Evolutionary conservation across 225 moss, liverwort and hornwort genomes (phyloP).

Genomic region (Takakia lepidozioides): DNA sequence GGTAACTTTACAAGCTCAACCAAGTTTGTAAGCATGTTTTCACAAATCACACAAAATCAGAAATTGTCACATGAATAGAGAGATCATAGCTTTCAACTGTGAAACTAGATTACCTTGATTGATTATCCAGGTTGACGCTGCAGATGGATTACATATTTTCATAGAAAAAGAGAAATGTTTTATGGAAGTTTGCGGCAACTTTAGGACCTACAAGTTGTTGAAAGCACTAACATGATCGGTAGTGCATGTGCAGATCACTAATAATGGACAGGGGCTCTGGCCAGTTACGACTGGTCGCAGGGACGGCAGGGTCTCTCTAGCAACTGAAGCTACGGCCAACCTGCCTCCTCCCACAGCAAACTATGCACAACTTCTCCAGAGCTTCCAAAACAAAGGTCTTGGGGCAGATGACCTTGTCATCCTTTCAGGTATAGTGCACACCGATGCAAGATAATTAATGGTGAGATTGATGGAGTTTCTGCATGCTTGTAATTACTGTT

Average conservation of each 20-base stretch:
- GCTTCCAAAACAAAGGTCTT: constrained; percentile 8
- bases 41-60: neutral
- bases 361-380: neutral
- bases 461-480: neutral
- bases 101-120: neutral
- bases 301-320: constrained; percentile 16
- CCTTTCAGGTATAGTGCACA: constrained; percentile 45
- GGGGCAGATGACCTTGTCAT: constrained; percentile 8
- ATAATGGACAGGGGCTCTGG: no score
- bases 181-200: no score
- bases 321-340: constrained; percentile 4
- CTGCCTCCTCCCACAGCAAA: constrained; percentile 7
- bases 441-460: no score
- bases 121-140: constrained; percentile 6
- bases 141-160: neutral
- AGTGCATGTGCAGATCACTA: no score
- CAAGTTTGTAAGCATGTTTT: neutral
- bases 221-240: no score
- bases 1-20: constrained; percentile 8
- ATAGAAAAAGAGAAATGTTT: no score
- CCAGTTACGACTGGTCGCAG: constrained; percentile 22
- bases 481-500: neutral
- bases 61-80: neutral
- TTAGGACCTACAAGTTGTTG: no score
- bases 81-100: neutral